Evolutionary conservation across 768 basidiomycete species (phyloP).

Genomic region (Tricholomella constricta): DNA sequence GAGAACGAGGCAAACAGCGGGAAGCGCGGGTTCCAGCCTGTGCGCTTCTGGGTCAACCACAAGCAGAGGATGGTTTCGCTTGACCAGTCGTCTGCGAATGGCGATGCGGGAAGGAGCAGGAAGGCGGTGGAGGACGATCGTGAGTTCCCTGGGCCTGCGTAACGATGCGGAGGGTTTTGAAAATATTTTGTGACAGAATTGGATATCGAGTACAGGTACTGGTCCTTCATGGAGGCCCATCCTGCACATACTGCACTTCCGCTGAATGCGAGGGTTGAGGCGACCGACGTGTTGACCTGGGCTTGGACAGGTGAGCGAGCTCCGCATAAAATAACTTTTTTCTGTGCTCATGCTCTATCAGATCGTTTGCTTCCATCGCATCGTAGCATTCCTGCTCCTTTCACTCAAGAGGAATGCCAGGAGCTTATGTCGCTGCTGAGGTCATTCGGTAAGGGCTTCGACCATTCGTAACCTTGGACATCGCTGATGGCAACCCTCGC

Average conservation of each 20-base stretch:
- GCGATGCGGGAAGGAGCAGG: slow-evolving; percentile 26
- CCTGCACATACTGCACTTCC: slow-evolving; percentile 71
- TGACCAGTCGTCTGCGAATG: slow-evolving; percentile 40
- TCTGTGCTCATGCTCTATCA: slow-evolving; percentile 21
- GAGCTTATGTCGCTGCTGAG: slow-evolving; percentile 66
- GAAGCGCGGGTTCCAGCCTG: slow-evolving; percentile 33
- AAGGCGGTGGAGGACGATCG: slow-evolving; percentile 42
- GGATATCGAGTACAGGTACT: slow-evolving; percentile 79
- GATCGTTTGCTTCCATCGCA: slow-evolving; percentile 71
- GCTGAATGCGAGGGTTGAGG: slow-evolving; percentile 59
- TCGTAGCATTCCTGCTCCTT: slow-evolving; percentile 60
- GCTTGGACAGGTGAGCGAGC: slow-evolving; percentile 63
- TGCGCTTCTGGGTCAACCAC: slow-evolving; percentile 70
- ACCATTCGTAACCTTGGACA: background rate
- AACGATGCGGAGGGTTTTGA: too few relatives aligned
- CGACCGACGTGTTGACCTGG: slow-evolving; percentile 78
- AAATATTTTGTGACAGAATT: too few relatives aligned
- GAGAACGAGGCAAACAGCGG: slow-evolving; percentile 32
- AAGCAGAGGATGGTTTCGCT: slow-evolving; percentile 50
- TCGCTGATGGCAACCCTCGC: background rate
- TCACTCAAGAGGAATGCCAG: slow-evolving; percentile 75
- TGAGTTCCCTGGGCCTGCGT: slow-evolving; percentile 36
- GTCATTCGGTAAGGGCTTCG: slow-evolving; percentile 33
- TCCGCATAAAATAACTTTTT: background rate
- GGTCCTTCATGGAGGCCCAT: slow-evolving; percentile 79